These are phyloP conservation scores for Mortierella antarctica DNA, from an alignment of 192 early-diverging fungal species.

Conservation along the genomic window DNA sequence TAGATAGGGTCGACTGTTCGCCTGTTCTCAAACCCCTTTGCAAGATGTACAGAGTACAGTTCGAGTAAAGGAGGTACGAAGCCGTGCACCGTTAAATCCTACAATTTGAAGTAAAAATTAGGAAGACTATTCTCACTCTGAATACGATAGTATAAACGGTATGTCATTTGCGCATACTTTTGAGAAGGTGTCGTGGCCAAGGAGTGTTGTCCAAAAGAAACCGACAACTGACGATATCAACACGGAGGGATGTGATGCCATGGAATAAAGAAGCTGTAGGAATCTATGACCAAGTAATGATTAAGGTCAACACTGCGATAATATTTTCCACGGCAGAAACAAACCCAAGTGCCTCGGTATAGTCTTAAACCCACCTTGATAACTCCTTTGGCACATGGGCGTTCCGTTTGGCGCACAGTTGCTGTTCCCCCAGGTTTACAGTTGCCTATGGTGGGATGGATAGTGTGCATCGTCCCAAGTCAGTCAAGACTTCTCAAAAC, in stretches of 20 bases:
- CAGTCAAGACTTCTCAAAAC: too few relatives aligned
- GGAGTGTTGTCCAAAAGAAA: constrained; percentile 39
- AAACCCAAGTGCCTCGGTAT: neutral
- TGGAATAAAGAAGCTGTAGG: constrained; percentile 30
- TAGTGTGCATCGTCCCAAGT: neutral
- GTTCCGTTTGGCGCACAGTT: constrained; percentile 40
- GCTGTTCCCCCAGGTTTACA: constrained; percentile 46
- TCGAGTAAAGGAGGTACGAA: constrained; percentile 34
- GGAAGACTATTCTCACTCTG: too few relatives aligned
- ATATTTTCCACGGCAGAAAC: too few relatives aligned
- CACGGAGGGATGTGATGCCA: constrained; percentile 50
- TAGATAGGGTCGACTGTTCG: constrained; percentile 23
- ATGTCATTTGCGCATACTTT: constrained; percentile 13
- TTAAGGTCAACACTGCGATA: neutral
- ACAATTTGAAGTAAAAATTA: neutral
- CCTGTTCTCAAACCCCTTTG: constrained; percentile 25
- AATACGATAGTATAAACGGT: too few relatives aligned
- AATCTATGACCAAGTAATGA: constrained; percentile 4
- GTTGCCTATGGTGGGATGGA: constrained; percentile 18
- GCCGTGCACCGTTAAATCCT: constrained; percentile 23
- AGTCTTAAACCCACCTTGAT: constrained; percentile 7
- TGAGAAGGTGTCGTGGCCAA: constrained; percentile 43
- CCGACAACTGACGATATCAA: constrained; percentile 30
- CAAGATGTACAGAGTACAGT: constrained; percentile 29
- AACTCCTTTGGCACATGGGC: constrained; percentile 23